Percentiles rank a stretch among this genome's conserved stretches.
These are phyloP conservation scores for Cyclostephanos invisitatus DNA, from an alignment of 108 stramenopile genomes.

Conservation along the genomic window DNA sequence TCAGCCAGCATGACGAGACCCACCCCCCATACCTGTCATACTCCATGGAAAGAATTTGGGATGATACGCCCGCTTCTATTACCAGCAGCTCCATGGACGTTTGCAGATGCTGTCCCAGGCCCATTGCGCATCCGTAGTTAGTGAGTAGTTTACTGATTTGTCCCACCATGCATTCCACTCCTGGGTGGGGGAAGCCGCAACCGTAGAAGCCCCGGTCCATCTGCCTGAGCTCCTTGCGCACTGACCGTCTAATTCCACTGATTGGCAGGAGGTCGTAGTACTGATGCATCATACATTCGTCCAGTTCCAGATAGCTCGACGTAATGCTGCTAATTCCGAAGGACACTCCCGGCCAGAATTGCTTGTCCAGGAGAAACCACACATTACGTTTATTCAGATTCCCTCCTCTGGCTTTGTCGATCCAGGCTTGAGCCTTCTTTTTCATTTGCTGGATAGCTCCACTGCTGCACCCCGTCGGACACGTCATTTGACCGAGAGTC, in stretches of 20 bases:
- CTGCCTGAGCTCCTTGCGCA: not conserved
- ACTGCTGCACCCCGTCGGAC: not conserved
- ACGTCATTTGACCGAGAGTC: conserved; percentile 13
- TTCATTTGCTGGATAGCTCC: not conserved
- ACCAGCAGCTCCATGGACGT: not conserved
- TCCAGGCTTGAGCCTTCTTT: conserved; percentile 14
- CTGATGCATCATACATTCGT: not conserved
- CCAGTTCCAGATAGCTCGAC: not conserved
- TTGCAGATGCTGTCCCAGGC: not conserved
- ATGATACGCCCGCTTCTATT: not conserved
- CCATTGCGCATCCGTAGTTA: conserved; percentile 6
- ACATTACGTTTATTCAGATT: conserved; percentile 1
- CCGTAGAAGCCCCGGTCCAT: conserved; percentile 14
- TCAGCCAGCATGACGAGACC: conserved; percentile 5
- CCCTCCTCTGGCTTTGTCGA: conserved; percentile 4
- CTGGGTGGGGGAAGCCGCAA: not conserved
- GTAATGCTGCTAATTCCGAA: conserved; percentile 11
- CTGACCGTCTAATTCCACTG: not conserved
- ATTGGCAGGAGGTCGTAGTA: conserved; percentile 7
- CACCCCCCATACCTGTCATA: not conserved
- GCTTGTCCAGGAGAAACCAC: conserved; percentile 2
- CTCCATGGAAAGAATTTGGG: not conserved
- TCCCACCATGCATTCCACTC: not conserved
- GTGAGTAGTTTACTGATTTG: conserved; percentile 10
- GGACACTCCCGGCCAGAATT: conserved; percentile 20